phyloP scores from a whole-genome alignment of 148 eudicot species.

The Gaultheria prostrata region DNA sequence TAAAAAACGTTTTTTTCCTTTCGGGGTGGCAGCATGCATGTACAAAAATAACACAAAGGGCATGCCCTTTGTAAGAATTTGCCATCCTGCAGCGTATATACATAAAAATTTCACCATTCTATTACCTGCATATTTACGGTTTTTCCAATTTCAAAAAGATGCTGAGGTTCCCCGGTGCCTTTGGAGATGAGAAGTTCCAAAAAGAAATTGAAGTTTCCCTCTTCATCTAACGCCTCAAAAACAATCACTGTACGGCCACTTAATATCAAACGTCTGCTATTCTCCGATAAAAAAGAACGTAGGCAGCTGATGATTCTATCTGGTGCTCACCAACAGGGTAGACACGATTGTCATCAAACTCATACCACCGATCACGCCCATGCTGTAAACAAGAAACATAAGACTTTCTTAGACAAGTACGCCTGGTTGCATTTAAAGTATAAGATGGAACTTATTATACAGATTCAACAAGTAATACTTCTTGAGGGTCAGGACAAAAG shows the following conservation, averaged over 20 bases:
- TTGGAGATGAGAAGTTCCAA: neutral
- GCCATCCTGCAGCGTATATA: conserved; percentile 10
- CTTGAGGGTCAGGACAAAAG: too few relatives aligned
- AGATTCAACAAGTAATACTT: too few relatives aligned
- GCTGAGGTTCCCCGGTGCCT: neutral
- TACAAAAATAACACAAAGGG: neutral
- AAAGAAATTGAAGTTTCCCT: neutral
- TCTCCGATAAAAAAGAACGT: conserved; percentile 82
- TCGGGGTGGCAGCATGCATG: neutral
- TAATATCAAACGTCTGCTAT: conserved; percentile 20
- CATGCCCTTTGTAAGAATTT: neutral
- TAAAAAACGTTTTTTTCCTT: neutral
- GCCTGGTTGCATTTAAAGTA: too few relatives aligned
- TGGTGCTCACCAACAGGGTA: conserved; percentile 41
- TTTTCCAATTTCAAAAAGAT: neutral
- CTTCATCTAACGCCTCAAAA: neutral
- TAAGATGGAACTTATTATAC: too few relatives aligned
- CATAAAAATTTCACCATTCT: neutral
- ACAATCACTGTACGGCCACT: neutral
- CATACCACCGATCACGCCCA: conserved; percentile 57
- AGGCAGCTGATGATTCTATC: conserved; percentile 73
- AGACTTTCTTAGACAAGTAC: neutral
- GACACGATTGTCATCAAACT: conserved; percentile 72
- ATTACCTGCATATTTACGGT: neutral
- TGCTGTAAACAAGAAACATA: conserved; percentile 41